Base-by-base conservation (phyloP, 768 basidiomycete species). In the Serendipita sp. region DNA sequence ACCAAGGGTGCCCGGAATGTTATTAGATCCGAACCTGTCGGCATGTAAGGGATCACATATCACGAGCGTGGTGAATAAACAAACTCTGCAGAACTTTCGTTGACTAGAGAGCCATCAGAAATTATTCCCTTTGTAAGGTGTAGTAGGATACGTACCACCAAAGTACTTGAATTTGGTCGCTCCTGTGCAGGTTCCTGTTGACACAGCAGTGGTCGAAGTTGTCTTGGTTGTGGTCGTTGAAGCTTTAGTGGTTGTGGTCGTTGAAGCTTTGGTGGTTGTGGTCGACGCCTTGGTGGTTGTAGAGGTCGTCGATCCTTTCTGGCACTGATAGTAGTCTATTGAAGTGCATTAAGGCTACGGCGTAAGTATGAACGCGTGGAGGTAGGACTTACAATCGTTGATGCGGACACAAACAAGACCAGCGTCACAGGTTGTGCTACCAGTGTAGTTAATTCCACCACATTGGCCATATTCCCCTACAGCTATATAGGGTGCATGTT, bases 81-180 rank as follows among this genome's bases (percentile, higher is more conserved):
- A 67, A 84, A 85, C 71, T 85, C 83, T 46, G 82, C 83, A 68
- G 82, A 82, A 60, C 81, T 79, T 71, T 84, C 72, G 73, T 82
- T 84, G 48, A 84, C 83, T 60, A 38, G 46, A 52, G 44, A 65
- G 8, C 36, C 38, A 15, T 46, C 44, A 41, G 38, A 41, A 5
- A 41, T 41, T 5, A 18, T 23, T 4, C 32, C 32, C 3, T 30
- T 10, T 10, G 18, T 13, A 3, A 35, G 15, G 1, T 5, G 18
- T 48, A n/a, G 4, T 52, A 64, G 23, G 38, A 23, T 23, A 60
- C 46, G 15, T 18, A 52, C 46, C 64, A 71, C 83, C 84, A 67
- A 84, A 83, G 75, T 73, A 82, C 70, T 78, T 75, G 78, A 85
- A 84, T 71, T 82, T 83, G 58, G 80, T 82, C 68, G 72, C 71